phyloP scores from a whole-genome alignment of 2,329 filamentous ascomycete genomes.

The Microdochium bolleyi region DNA sequence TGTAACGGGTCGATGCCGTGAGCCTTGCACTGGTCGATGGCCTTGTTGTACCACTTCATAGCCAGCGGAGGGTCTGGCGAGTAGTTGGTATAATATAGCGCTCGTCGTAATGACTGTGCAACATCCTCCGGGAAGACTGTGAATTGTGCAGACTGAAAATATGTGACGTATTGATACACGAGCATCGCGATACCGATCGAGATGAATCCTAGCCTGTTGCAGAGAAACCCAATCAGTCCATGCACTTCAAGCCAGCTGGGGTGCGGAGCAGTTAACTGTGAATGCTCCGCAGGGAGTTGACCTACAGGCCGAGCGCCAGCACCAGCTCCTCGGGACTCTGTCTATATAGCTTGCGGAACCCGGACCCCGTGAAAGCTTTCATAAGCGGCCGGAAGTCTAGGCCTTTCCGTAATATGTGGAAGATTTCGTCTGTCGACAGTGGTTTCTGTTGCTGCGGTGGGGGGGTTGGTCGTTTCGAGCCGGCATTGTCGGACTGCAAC shows the following conservation, averaged over 20 bases:
- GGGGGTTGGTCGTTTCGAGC: conserved; percentile 9
- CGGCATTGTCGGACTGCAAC: conserved; percentile 11
- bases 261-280: background rate
- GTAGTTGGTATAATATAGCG: conserved; percentile 79
- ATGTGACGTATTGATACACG: conserved; percentile 39
- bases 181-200: conserved; percentile 27
- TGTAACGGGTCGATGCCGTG: conserved; percentile 79
- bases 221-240: conserved; percentile 11
- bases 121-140: conserved; percentile 60
- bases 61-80: conserved; percentile 68
- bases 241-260: too few relatives aligned
- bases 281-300: background rate
- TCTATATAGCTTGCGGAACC: conserved; percentile 26
- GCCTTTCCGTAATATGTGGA: conserved; percentile 21
- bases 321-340: conserved; percentile 35
- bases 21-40: conserved; percentile 65
- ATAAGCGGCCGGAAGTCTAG: conserved; percentile 25
- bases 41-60: conserved; percentile 75
- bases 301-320: conserved; percentile 32
- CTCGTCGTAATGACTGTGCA: conserved; percentile 71
- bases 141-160: conserved; percentile 47
- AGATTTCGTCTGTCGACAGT: conserved; percentile 5
- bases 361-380: conserved; percentile 27
- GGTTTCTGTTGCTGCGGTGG: conserved; percentile 14
- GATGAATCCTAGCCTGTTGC: conserved; percentile 23